Evolutionary conservation across 176 grass and related monocot species (phyloP).

Genomic region (Musa schizocarpa): DNA sequence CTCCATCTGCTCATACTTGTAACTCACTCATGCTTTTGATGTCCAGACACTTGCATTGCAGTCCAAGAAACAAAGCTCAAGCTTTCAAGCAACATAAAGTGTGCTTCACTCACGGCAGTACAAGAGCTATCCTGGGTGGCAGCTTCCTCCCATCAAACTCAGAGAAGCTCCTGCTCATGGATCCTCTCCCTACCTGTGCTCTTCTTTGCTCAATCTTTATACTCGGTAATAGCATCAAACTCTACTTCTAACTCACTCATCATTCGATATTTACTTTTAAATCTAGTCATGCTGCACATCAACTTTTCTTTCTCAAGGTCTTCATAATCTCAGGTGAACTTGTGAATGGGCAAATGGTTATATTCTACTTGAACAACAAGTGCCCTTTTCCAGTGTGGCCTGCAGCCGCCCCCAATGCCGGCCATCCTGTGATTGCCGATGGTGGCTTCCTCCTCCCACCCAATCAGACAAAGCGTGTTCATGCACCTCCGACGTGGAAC

Average conservation of each 20-base stretch:
- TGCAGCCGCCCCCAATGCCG: conserved; percentile 56
- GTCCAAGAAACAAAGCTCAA: background rate
- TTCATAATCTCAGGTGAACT: background rate
- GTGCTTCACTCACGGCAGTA: background rate
- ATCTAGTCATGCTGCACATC: background rate
- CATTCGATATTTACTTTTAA: too few relatives aligned
- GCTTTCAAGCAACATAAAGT: conserved; percentile 1
- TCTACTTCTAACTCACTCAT: too few relatives aligned
- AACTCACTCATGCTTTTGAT: background rate
- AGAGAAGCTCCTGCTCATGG: background rate
- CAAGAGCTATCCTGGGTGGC: too few relatives aligned
- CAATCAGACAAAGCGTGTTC: conserved; percentile 36
- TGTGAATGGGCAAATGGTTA: conserved; percentile 8
- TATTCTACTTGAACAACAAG: conserved; percentile 60
- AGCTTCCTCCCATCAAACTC: background rate
- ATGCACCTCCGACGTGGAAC: conserved; percentile 54
- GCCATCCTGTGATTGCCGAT: conserved; percentile 45
- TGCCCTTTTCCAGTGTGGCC: conserved; percentile 84
- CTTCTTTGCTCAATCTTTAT: background rate
- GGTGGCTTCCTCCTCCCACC: conserved; percentile 65
- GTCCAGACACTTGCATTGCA: background rate
- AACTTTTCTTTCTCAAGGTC: background rate
- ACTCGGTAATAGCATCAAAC: background rate
- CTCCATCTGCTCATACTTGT: background rate
- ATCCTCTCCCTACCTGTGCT: background rate